Conservation (phyloP, 305 asterid genomes). For the Rubia tinctorum region DNA sequence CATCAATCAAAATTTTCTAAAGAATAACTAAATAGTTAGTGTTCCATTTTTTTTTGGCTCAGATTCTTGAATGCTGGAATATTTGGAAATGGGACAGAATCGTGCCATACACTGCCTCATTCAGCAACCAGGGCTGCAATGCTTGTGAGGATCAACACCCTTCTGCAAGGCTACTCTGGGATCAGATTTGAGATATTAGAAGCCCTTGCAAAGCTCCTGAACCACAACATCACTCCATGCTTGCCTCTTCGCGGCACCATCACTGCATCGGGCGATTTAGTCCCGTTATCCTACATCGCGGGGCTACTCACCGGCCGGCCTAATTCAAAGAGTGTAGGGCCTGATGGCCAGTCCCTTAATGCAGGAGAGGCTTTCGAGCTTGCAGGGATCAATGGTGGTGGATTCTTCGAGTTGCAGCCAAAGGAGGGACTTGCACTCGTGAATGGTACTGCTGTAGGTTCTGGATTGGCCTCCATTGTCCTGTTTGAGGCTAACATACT, state of each 20-base stretch:
- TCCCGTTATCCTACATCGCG: conserved; percentile 83
- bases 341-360: conserved; percentile 44
- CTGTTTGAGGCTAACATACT: conserved; percentile 72
- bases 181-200: conserved; percentile 61
- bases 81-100: conserved; percentile 28
- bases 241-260: conserved; percentile 78
- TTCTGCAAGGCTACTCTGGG: conserved; percentile 35
- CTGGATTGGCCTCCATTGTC: conserved; percentile 71
- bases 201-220: conserved; percentile 45
- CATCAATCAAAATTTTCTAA: too few species aligned
- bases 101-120: conserved; percentile 24
- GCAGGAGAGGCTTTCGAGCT: conserved; percentile 53
- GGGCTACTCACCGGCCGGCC: conserved; percentile 71
- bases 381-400: conserved; percentile 53
- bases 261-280: conserved; percentile 69
- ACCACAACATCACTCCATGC: conserved; percentile 26
- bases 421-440: conserved; percentile 63
- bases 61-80: conserved; percentile 39
- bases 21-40: not conserved
- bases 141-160: conserved; percentile 68
- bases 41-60: not conserved
- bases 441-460: conserved; percentile 76
- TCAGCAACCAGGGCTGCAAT: conserved; percentile 40
- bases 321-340: conserved; percentile 66
- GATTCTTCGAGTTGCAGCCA: conserved; percentile 81